Base-by-base conservation (phyloP, 176 grass and related monocot species). In the Neostapfia colusana region DNA sequence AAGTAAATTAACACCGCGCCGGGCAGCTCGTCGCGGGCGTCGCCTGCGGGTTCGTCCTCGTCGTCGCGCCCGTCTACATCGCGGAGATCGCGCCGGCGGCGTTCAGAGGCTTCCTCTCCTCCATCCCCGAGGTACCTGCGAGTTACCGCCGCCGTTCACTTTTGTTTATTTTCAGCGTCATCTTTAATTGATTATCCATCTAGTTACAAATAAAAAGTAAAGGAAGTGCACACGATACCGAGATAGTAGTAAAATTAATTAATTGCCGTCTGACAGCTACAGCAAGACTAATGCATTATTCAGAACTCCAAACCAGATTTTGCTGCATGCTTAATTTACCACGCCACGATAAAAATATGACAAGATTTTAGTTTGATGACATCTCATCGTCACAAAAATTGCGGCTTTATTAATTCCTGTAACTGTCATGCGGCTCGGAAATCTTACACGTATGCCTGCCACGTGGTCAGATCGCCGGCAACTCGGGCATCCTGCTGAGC, bases 401-500 rank as follows among this genome's bases (percentile, higher is more conserved):
- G 15, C 5, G 48, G 20, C 6, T 14, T 10, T 42, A 5, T 40
- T 54, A 3, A 18, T 73, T 8, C 24, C 10, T 5, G 13, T 16
- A 9, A 28, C 6, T 18, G 14, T 37, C 24, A 34, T 3, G 13
- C 31, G 31, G 31, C 31, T 31, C 31, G 31, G 31, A 31, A 31
- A 31, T 31, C 31, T 31, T 31, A 31, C 31, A 31, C 3, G 31
- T 31, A 3, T 31, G 31, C 3, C 31, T 31, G 31, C 31, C 31
- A 31, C 31, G 31, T 31, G 2, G 4, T 42, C 85, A 88, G 81
- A 84, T 88, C 64, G 86, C 81, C 55, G 64, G 70, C 85, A 90
- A 90, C 82, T 69, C 64, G 44, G 91, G 91, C 51, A 81, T 93
- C 65, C 85, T 93, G 21, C 74, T 93, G 1, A 87, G 91, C 64